Evolutionary conservation across 495 filamentous ascomycete genomes (phyloP).

Genomic region (Aspergillus funiculosus): DNA sequence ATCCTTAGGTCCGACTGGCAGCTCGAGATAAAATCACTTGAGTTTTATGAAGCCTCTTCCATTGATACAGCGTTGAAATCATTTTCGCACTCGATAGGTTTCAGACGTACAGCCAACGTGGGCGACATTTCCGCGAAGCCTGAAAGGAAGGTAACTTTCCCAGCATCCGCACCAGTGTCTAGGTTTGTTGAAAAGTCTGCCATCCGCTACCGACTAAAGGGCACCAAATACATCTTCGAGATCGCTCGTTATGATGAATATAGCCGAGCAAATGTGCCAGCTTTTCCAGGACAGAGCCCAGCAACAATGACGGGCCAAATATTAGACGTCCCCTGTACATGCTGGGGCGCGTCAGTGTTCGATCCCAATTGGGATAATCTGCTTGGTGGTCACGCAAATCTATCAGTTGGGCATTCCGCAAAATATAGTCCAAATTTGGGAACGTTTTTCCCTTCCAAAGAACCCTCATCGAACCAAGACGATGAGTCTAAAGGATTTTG

Average conservation of each 20-base stretch:
- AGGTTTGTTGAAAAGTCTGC: constrained; percentile 46
- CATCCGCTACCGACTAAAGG: constrained; percentile 42
- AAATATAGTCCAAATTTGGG: constrained; percentile 38
- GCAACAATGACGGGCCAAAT: constrained; percentile 16
- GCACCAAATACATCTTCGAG: constrained; percentile 49
- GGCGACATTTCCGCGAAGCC: constrained; percentile 22
- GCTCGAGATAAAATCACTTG: constrained; percentile 32
- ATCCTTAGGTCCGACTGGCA: constrained; percentile 36
- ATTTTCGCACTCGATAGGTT: constrained; percentile 25
- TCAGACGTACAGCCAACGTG: constrained; percentile 14
- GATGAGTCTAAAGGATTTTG: constrained; percentile 22
- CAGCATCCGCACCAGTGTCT: constrained; percentile 18
- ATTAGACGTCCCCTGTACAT: constrained; percentile 18
- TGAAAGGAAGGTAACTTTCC: constrained; percentile 25
- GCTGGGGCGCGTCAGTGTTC: constrained; percentile 47
- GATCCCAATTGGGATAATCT: constrained; percentile 47
- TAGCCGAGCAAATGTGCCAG: constrained; percentile 15
- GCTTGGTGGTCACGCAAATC: constrained; percentile 29
- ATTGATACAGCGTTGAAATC: constrained; percentile 22
- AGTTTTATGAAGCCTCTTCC: constrained; percentile 24
- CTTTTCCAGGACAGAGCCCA: background rate
- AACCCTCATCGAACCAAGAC: constrained; percentile 3
- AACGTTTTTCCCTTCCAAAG: constrained; percentile 41
- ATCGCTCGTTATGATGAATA: constrained; percentile 52
- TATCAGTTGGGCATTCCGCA: constrained; percentile 26